Base-by-base conservation (phyloP, 345 rosid genomes). In the Zanthoxylum bungeanum region DNA sequence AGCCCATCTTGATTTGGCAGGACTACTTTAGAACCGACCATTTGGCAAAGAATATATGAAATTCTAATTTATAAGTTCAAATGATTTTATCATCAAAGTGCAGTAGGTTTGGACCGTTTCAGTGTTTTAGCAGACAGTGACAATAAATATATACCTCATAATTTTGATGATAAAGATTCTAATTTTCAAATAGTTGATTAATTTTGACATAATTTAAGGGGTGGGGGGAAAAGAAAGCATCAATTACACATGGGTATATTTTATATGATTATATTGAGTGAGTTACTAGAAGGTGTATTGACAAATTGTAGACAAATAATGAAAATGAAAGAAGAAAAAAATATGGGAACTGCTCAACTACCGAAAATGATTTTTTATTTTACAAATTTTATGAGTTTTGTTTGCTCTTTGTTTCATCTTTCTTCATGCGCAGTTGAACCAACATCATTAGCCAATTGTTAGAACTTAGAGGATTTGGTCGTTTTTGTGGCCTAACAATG, bases 401-500 rank as follows among this genome's bases (percentile, higher is more conserved):
- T 46, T 17, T 60, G n/a, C n/a, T 30, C 52, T 12, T 19, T 6
- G 58, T 69, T n/a, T 16, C 30, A 16, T 53, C 64, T 78, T 81
- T 75, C 68, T 73, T 79, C 82, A 53, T 59, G 47, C 52, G 70
- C 78, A 50, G 87, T 80, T 84, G 72, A 68, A 55, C 72, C 1
- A 84, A 82, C 87, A 78, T 78, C 76, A 69, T 60, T 61, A 34
- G 8, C 7, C 66, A 69, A 68, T 58, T 70, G 73, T 74, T 60
- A 55, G 59, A 60, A 47, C n/a, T n/a, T n/a, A n/a, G n/a, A n/a
- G n/a, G 49, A 34, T 42, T 67, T 69, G 68, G 69, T 69, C 73
- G 10, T 31, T 30, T 30, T 71, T 74, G 68, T 57, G 68, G 83
- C 84, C 83, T 72, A 83, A 77, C 75, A 62, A 56, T 56, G 67